Conservation (phyloP, 2,329 filamentous ascomycete genomes). For the Teratosphaeria gauchensis region DNA sequence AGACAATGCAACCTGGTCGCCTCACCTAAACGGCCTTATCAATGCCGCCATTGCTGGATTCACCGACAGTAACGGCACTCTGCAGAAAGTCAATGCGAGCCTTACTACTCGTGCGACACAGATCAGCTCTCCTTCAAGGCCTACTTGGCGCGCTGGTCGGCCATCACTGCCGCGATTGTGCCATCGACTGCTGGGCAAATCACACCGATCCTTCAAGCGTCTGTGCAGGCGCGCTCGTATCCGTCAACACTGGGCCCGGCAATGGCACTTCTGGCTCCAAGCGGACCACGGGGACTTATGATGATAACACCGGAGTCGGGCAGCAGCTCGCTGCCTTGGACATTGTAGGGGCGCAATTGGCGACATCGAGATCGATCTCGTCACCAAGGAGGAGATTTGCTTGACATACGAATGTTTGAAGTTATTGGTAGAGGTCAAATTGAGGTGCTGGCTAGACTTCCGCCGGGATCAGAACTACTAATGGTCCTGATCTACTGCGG, state of each 20-base stretch:
- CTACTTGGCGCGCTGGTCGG: conserved; percentile 44
- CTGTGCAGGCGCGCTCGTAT: conserved; percentile 44
- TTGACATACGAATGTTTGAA: not conserved
- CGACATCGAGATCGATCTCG: not conserved
- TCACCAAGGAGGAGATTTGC: not conserved
- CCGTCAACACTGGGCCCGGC: conserved; percentile 37
- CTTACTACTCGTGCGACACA: conserved; percentile 31
- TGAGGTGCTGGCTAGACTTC: too few species aligned
- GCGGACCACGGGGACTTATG: conserved; percentile 33
- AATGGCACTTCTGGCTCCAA: conserved; percentile 32
- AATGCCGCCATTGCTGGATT: conserved; percentile 38
- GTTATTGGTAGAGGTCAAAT: too few species aligned
- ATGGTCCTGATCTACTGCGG: too few species aligned
- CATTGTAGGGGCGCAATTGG: conserved; percentile 33
- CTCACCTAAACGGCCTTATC: conserved; percentile 20
- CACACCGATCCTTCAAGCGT: conserved; percentile 43
- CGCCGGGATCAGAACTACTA: too few species aligned
- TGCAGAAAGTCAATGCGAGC: conserved; percentile 40
- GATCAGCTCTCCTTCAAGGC: conserved; percentile 38
- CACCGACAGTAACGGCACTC: conserved; percentile 26
- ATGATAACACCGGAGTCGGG: conserved; percentile 40
- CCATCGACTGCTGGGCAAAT: conserved; percentile 17
- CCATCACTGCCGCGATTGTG: conserved; percentile 30
- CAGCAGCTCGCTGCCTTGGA: conserved; percentile 47
- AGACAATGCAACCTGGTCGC: not conserved